These are phyloP conservation scores for Termitomyces sp. DNA, from an alignment of 768 basidiomycete genomes.

Conservation along the genomic window DNA sequence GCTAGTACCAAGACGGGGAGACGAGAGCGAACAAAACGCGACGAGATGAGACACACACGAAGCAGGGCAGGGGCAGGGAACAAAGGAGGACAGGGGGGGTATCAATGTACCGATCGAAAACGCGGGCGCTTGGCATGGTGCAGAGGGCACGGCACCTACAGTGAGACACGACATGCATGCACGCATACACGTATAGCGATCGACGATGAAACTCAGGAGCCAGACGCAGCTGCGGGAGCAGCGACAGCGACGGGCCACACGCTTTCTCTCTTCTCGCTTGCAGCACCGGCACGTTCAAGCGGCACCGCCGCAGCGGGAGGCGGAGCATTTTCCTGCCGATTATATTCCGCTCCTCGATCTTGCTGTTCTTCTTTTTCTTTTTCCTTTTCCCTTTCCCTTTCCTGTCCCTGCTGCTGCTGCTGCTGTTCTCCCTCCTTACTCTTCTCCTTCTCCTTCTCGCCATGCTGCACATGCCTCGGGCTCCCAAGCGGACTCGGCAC, in stretches of 20 bases:
- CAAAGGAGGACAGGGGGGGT: background rate
- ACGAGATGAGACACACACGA: background rate
- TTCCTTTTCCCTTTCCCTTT: background rate
- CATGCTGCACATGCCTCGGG: slow-evolving; percentile 3
- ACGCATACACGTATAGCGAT: no score
- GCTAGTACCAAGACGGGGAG: background rate
- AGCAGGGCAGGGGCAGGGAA: no score
- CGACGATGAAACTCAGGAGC: background rate
- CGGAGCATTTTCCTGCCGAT: slow-evolving; percentile 4
- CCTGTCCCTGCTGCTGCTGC: background rate
- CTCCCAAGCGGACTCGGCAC: slow-evolving; percentile 12
- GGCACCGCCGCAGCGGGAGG: background rate
- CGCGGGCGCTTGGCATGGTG: no score
- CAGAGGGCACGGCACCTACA: no score
- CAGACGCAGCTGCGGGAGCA: background rate
- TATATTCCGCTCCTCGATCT: background rate
- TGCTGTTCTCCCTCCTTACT: background rate
- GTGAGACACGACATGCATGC: no score
- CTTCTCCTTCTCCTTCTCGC: background rate
- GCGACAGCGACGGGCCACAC: slow-evolving; percentile 3
- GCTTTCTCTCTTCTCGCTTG: slow-evolving; percentile 1
- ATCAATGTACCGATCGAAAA: background rate
- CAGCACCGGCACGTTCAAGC: background rate
- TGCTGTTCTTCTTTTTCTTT: background rate
- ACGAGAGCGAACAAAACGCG: background rate